A percentile compares a stretch with the other conserved stretches of the same genome.
Evolutionary conservation across 352 stramenopile genomes (phyloP).

Genomic region (Globisporangium irregulare): DNA sequence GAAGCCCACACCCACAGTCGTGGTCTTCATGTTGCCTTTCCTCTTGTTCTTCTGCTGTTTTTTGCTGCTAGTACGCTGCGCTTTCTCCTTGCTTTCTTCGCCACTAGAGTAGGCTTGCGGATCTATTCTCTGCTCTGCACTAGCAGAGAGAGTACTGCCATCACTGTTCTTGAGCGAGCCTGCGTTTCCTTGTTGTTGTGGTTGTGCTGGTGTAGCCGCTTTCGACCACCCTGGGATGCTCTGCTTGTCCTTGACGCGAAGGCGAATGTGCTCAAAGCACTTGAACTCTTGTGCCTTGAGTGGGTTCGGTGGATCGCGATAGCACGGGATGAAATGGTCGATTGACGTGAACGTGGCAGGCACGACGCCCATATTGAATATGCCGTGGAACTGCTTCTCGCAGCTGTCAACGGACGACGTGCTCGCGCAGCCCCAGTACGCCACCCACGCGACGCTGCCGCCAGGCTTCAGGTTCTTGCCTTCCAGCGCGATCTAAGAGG

Average conservation of each 20-base stretch:
- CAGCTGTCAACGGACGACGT: slow-evolving; percentile 55
- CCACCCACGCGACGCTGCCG: slow-evolving; percentile 70
- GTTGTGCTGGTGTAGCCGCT: background rate
- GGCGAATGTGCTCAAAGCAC: slow-evolving; percentile 64
- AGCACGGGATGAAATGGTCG: slow-evolving; percentile 87
- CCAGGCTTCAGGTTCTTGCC: slow-evolving; percentile 76
- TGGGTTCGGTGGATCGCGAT: slow-evolving; percentile 71
- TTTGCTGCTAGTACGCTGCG: background rate
- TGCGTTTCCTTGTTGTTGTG: background rate
- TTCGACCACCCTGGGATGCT: slow-evolving; percentile 80
- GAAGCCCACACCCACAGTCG: background rate
- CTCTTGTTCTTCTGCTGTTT: slow-evolving; percentile 9
- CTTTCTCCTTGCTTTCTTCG: background rate
- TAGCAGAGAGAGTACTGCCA: background rate
- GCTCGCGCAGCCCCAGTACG: slow-evolving; percentile 76
- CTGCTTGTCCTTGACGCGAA: slow-evolving; percentile 77
- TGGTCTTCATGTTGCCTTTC: slow-evolving; percentile 4
- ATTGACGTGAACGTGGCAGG: slow-evolving; percentile 65
- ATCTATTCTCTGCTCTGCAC: slow-evolving; percentile 5
- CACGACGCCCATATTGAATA: slow-evolving; percentile 64
- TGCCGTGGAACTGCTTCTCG: slow-evolving; percentile 66
- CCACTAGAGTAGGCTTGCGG: background rate
- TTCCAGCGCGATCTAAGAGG: slow-evolving; percentile 27
- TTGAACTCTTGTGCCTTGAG: slow-evolving; percentile 66
- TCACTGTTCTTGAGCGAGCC: background rate